These are phyloP conservation scores for Agastache rugosa DNA, from an alignment of 257 asterid species.

Conservation along the genomic window DNA sequence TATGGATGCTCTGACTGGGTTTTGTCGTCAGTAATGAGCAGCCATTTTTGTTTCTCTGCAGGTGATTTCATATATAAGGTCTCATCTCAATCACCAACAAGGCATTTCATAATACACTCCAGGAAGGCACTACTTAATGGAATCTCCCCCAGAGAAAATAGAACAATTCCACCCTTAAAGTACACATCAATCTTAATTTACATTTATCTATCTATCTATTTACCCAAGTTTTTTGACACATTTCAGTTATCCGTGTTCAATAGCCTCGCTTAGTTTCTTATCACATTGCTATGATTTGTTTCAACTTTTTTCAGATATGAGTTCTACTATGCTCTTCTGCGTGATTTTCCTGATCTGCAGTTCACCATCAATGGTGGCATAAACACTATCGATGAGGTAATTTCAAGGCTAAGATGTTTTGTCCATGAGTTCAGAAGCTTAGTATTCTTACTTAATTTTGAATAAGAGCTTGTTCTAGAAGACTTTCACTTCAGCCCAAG, in stretches of 20 bases:
- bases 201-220: conserved; percentile 16
- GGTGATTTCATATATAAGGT: conserved; percentile 94
- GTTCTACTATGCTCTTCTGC: conserved; percentile 91
- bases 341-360: conserved; percentile 92
- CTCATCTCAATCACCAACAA: conserved; percentile 89
- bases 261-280: conserved; percentile 16
- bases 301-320: conserved; percentile 67
- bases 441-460: conserved; percentile 1
- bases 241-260: conserved; percentile 14
- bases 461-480: neutral
- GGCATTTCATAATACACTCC: conserved; percentile 92
- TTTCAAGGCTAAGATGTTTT: conserved; percentile 27
- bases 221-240: conserved; percentile 5
- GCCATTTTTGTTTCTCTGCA: conserved; percentile 48
- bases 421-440: conserved; percentile 29
- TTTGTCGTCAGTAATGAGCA: conserved; percentile 7
- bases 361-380: conserved; percentile 98
- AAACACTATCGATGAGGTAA: conserved; percentile 82
- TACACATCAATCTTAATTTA: conserved; percentile 41
- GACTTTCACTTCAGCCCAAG: neutral
- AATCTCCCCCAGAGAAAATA: conserved; percentile 88
- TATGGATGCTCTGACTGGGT: conserved; percentile 22
- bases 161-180: conserved; percentile 93
- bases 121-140: conserved; percentile 96
- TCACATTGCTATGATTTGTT: conserved; percentile 26